Evolutionary conservation across 306 rosid genomes (phyloP), one percentile per base, ranked within the genome.

Genomic region (Lathyrus oleraceus): DNA sequence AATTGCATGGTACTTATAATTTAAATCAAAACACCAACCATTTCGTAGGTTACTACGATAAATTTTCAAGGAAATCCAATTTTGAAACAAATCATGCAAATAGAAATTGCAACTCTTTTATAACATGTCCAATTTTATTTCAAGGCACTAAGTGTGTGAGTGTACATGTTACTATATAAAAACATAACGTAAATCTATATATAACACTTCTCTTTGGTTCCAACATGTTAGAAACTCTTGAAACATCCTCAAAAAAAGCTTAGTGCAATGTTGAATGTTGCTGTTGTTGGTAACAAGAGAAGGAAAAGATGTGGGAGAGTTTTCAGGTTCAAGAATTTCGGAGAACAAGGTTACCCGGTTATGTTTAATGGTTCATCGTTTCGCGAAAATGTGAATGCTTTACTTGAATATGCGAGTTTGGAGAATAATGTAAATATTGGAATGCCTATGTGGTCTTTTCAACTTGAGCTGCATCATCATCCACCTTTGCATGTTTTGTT

Each of bases 361-460:
- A 87, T 76, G 79, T 84, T 87, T 23, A 53, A 21, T 0, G 91
- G 88, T n/a, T 61, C 80, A 20, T 90, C 82, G n/a, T 90, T 90
- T 66, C 79, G 96, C 4, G 86, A 90, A 61, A 93, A 93, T 15
- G 90, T 90, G 28, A 88, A 65, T 28, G 78, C 85, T 2, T 72
- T 93, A 9, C 93, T 93, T 27, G 92, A 84, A 38, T 88, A 77
- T 69, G 98, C 89, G 2, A 88, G 83, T 73, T 66, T 73, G 62
- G 97, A 90, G 85, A 79, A 72, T 19, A 54, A 69, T 16, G 73
- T 86, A 20, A 72, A 77, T 2, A 51, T 72, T 3, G 89, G 83
- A 44, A 73, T 88, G 83, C 76, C 80, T 4, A 81, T 87, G 12
- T 93, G 98, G 97, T 90, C 98, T 2, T 93, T 90, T 70, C 94